phyloP scores from a whole-genome alignment of 2,329 filamentous ascomycete species.

The Penicillium griseofulvum region DNA sequence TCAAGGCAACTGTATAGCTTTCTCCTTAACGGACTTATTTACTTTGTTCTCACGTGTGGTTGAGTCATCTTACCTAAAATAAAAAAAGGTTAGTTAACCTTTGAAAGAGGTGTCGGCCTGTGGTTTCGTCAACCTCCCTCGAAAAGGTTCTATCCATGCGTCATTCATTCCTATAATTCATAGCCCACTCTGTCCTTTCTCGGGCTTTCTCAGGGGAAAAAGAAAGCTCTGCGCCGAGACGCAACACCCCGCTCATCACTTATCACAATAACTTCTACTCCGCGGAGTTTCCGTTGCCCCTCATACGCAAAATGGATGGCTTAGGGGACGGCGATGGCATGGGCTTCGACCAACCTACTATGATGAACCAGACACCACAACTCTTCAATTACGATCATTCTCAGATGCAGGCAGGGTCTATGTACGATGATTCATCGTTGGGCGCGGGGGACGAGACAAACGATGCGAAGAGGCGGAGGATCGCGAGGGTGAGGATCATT shows the following conservation, averaged over 20 bases:
- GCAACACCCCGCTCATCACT: constrained; percentile 17
- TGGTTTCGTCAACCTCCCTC: not conserved
- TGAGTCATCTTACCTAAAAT: constrained; percentile 9
- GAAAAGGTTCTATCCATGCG: constrained; percentile 7
- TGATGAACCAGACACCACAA: constrained; percentile 64
- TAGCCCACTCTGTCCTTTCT: not conserved
- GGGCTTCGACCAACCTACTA: constrained; percentile 48
- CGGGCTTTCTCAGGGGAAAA: constrained; percentile 9
- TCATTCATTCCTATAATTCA: constrained; percentile 9
- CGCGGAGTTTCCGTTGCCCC: constrained; percentile 15
- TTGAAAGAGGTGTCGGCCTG: too few species aligned
- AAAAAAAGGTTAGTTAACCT: too few species aligned
- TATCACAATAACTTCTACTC: constrained; percentile 19
- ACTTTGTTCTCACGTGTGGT: constrained; percentile 1
- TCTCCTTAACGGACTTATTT: not conserved
- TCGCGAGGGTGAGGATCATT: constrained; percentile 69
- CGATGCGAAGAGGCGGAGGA: constrained; percentile 84
- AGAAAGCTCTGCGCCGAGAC: constrained; percentile 1
- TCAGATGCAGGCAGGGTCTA: constrained; percentile 47
- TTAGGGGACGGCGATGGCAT: constrained; percentile 41
- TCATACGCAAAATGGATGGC: constrained; percentile 32
- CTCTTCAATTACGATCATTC: constrained; percentile 68
- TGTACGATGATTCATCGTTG: constrained; percentile 47
- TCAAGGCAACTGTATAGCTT: not conserved
- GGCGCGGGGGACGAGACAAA: constrained; percentile 56